These are phyloP conservation scores for Astrothelium macrocarpum DNA, from an alignment of 495 filamentous ascomycete genomes.

Conservation along the genomic window DNA sequence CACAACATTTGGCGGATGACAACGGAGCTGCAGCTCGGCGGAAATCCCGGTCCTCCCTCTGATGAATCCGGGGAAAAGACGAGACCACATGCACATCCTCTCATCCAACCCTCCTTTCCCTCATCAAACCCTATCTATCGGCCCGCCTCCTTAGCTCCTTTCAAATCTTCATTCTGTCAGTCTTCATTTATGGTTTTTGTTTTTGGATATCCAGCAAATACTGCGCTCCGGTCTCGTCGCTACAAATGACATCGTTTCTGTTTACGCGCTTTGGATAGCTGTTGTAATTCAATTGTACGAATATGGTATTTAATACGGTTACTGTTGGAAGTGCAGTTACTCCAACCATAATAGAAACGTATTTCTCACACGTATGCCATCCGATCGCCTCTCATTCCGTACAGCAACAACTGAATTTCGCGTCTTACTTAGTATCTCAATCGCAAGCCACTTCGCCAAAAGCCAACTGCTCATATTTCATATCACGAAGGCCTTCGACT, in stretches of 20 bases:
- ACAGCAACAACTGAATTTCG: neutral
- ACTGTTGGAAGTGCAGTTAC: conserved; percentile 64
- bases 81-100: neutral
- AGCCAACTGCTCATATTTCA: conserved; percentile 76
- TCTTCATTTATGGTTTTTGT: neutral
- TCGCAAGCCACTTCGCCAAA: conserved; percentile 60
- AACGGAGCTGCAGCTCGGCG: neutral
- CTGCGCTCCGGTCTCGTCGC: neutral
- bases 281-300: neutral
- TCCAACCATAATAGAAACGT: conserved; percentile 67
- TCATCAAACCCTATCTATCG: neutral
- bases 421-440: conserved; percentile 62
- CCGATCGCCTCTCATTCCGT: conserved; percentile 7
- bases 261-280: neutral
- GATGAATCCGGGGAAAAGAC: conserved; percentile 3
- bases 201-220: neutral
- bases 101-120: neutral
- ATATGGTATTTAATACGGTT: conserved; percentile 62
- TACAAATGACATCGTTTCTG: neutral
- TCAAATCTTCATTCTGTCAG: neutral
- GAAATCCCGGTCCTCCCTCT: neutral
- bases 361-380: conserved; percentile 61
- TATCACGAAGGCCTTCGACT: conserved; percentile 92
- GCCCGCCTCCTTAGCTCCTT: neutral
- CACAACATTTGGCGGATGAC: neutral